These are phyloP conservation scores for Vaccinium macrocarpon DNA, from an alignment of 148 eudicot genomes.

Conservation along the genomic window DNA sequence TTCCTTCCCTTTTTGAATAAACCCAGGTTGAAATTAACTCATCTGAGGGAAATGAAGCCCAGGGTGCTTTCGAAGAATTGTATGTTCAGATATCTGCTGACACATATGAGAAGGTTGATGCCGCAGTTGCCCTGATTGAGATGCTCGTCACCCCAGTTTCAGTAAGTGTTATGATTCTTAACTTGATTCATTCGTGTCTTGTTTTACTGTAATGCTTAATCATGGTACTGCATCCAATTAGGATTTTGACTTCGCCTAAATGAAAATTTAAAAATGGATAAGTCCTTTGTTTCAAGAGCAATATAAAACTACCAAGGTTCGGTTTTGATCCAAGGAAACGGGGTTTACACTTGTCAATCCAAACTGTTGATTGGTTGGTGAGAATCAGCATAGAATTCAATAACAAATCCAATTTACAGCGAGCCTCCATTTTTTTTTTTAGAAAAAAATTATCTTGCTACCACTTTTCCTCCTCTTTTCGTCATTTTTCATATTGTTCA, in stretches of 20 bases:
- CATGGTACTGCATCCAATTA: neutral
- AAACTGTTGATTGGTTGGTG: neutral
- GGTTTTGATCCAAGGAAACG: neutral
- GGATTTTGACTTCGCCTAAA: neutral
- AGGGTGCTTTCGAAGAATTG: conserved; percentile 56
- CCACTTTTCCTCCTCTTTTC: neutral
- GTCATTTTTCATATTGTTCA: neutral
- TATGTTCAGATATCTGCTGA: conserved; percentile 73
- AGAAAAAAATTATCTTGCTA: neutral
- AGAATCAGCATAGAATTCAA: neutral
- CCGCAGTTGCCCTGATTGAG: conserved; percentile 78
- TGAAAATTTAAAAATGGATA: neutral
- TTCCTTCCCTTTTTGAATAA: conserved; percentile 2
- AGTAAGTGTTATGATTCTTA: conserved; percentile 41
- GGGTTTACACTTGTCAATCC: neutral
- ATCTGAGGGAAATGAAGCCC: conserved; percentile 52
- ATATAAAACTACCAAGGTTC: neutral
- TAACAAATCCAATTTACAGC: neutral
- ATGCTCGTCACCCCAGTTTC: conserved; percentile 64
- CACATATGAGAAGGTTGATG: conserved; percentile 90
- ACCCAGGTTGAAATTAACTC: conserved; percentile 58
- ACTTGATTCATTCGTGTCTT: neutral
- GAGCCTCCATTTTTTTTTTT: neutral
- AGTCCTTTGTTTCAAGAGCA: neutral
- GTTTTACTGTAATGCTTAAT: neutral